Conservation (phyloP, 345 rosid genomes). For the Syzygium jambos region DNA sequence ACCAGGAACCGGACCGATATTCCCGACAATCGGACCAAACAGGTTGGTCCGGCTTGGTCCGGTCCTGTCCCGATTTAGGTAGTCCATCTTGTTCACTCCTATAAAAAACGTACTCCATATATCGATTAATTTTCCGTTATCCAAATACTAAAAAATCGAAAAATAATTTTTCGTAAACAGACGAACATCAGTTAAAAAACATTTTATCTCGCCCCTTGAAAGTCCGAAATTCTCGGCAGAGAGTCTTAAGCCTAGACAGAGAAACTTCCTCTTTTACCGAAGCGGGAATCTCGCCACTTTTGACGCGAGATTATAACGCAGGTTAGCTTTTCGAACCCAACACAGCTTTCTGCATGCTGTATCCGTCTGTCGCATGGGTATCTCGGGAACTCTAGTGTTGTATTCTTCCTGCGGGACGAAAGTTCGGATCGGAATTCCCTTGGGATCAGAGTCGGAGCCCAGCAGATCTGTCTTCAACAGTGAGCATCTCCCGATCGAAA, state of each 20-base stretch:
- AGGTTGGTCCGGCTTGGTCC: no score
- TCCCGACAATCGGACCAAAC: no score
- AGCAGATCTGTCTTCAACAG: background rate
- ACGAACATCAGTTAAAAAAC: accelerated
- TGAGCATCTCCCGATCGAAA: background rate
- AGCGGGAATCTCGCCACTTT: background rate
- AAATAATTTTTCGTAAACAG: background rate
- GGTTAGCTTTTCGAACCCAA: background rate
- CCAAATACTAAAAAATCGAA: background rate
- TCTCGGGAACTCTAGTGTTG: background rate
- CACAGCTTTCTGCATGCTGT: background rate
- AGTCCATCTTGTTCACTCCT: no score
- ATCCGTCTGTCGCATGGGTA: background rate
- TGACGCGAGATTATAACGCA: background rate
- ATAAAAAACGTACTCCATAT: accelerated
- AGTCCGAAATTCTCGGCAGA: background rate
- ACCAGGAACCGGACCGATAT: no score
- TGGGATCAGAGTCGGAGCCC: background rate
- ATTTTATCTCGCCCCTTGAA: background rate
- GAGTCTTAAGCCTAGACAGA: background rate
- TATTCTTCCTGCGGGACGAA: background rate
- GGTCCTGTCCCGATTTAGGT: no score
- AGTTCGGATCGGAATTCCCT: background rate
- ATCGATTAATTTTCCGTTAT: background rate
- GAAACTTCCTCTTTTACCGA: background rate